phyloP scores from a whole-genome alignment of 495 filamentous ascomycete genomes.

The Penicillium pancosmium region DNA sequence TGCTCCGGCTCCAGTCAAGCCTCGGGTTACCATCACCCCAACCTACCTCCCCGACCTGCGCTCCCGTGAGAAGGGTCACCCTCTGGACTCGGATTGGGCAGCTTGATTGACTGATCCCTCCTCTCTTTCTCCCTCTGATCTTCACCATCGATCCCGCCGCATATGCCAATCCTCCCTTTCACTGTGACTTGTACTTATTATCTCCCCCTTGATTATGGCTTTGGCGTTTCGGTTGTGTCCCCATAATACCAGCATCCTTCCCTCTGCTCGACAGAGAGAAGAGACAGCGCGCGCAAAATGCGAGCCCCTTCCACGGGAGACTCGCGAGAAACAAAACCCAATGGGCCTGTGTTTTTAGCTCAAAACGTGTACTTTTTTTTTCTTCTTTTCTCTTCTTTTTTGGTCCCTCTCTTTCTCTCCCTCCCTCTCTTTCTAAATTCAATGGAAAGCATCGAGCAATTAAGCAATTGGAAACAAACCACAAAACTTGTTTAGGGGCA shows the following conservation, averaged over 20 bases:
- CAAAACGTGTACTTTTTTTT: conserved; percentile 11
- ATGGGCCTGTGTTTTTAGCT: conserved; percentile 16
- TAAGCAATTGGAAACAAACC: too few relatives aligned
- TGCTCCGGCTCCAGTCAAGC: conserved; percentile 38
- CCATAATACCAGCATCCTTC: conserved; percentile 33
- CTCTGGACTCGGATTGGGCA: conserved; percentile 63
- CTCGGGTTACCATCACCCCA: conserved; percentile 44
- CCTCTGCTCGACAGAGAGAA: conserved; percentile 11
- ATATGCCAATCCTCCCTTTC: conserved; percentile 17
- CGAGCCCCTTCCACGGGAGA: conserved; percentile 1
- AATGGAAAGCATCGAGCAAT: conserved; percentile 19
- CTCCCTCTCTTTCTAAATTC: conserved; percentile 14
- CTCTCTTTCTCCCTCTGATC: not conserved
- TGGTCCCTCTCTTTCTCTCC: not conserved
- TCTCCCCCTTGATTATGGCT: conserved; percentile 28
- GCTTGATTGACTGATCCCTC: conserved; percentile 33
- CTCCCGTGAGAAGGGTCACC: conserved; percentile 48
- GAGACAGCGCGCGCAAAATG: conserved; percentile 22
- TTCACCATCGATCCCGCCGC: conserved; percentile 6
- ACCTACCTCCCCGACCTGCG: conserved; percentile 48
- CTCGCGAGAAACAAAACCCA: conserved; percentile 15
- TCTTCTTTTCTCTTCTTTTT: conserved; percentile 17
- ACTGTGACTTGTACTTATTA: conserved; percentile 41
- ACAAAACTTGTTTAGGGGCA: too few relatives aligned
- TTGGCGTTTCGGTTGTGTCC: conserved; percentile 43